phyloP scores from a whole-genome alignment of 1,139 yeast species.

The Scheffersomyces insectosa region DNA sequence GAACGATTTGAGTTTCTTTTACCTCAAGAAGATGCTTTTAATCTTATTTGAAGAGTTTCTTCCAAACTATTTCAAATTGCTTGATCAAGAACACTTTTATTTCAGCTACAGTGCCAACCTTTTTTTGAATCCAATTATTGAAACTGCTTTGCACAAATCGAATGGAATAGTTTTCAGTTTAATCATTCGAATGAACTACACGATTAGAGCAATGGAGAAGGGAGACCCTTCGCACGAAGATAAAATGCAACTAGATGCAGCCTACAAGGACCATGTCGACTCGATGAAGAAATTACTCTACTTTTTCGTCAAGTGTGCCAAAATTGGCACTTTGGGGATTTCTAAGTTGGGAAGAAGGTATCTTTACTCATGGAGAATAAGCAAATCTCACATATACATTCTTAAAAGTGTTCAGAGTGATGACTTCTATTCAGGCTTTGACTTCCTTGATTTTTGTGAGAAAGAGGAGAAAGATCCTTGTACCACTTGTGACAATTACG shows the following conservation, averaged over 20 bases:
- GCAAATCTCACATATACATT: slow-evolving; percentile 4
- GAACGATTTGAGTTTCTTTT: slow-evolving; percentile 12
- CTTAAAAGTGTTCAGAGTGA: slow-evolving; percentile 9
- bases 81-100: slow-evolving; percentile 12
- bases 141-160: slow-evolving; percentile 13
- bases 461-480: neutral
- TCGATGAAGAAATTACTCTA: slow-evolving; percentile 14
- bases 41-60: slow-evolving; percentile 14
- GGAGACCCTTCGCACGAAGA: slow-evolving; percentile 10
- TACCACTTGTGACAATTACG: neutral
- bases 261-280: slow-evolving; percentile 12
- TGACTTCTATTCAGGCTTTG: slow-evolving; percentile 8
- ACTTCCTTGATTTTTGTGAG: neutral
- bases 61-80: slow-evolving; percentile 14
- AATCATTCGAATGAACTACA: slow-evolving; percentile 14
- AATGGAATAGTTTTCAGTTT: slow-evolving; percentile 13
- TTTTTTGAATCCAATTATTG: slow-evolving; percentile 15
- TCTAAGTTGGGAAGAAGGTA: slow-evolving; percentile 16
- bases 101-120: slow-evolving; percentile 10
- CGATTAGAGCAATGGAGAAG: slow-evolving; percentile 10
- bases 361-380: slow-evolving; percentile 16
- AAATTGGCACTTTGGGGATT: slow-evolving; percentile 13
- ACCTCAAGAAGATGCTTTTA: slow-evolving; percentile 15
- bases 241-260: slow-evolving; percentile 8
- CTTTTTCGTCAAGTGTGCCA: slow-evolving; percentile 14